Evolutionary conservation across 2,329 filamentous ascomycete species (phyloP).

Genomic region (Botrytis deweyae): DNA sequence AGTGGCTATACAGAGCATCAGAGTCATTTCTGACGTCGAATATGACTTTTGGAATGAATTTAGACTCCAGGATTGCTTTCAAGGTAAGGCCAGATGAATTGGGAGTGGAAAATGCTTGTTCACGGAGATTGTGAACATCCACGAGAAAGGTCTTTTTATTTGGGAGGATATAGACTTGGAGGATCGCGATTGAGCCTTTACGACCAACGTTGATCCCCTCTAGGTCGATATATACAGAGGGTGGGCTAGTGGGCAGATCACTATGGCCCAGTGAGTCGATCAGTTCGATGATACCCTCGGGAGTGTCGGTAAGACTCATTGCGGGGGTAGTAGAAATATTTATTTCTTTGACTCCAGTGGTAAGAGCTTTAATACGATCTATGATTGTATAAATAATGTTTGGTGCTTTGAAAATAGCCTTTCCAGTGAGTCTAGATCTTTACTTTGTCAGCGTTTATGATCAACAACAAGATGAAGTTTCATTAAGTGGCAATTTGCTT

Average conservation of each 20-base stretch:
- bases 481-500: neutral
- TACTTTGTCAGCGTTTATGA: neutral
- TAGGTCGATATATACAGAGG: slow-evolving; percentile 46
- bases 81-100: slow-evolving; percentile 35
- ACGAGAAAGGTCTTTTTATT: slow-evolving; percentile 41
- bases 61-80: slow-evolving; percentile 47
- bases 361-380: neutral
- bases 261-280: slow-evolving; percentile 10
- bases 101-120: slow-evolving; percentile 40
- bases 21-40: slow-evolving; percentile 61
- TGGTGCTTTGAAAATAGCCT: neutral
- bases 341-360: neutral
- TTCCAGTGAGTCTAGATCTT: neutral
- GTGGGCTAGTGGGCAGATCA: slow-evolving; percentile 32
- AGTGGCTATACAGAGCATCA: slow-evolving; percentile 52
- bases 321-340: neutral
- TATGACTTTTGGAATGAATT: slow-evolving; percentile 49
- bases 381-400: neutral
- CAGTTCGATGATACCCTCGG: slow-evolving; percentile 7
- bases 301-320: slow-evolving; percentile 10
- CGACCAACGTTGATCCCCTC: slow-evolving; percentile 46
- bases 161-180: slow-evolving; percentile 41
- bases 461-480: neutral
- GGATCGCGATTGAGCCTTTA: slow-evolving; percentile 45
- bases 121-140: slow-evolving; percentile 43